Base-by-base conservation (phyloP, 2,329 filamentous ascomycete species). In the Colletotrichum lini region DNA sequence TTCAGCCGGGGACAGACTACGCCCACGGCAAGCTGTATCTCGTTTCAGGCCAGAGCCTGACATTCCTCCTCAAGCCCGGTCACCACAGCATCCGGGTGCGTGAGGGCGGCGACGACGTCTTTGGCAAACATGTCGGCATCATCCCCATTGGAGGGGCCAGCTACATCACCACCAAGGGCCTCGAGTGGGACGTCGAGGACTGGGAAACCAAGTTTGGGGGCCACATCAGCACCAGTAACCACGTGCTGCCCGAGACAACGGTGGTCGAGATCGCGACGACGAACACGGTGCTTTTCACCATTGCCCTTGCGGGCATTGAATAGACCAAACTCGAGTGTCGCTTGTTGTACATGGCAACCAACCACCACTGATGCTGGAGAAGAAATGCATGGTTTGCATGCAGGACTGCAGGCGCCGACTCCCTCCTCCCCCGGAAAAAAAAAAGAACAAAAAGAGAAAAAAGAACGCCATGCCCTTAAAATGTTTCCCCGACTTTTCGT, bases 101-200 rank as follows among this genome's bases (percentile, higher is more conserved):
- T 9, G 84, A 86, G 42, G 80, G 79, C n/a, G 77, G 70, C 68
- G 78, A 86, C 18, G 83, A 84, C 60, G 81, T 88, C 2, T 93
- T 98, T 76, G 93, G 89, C 8, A 92, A 93, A 79, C 91, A 97
- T 78, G 88, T 97, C 40, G 96, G 96, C 12, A 93, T 99, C 73
- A 85, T 99, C 49, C 96, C 96, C 0, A 83, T 98, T 26, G 92
- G 91, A 67, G 93, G 92, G n/a, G 89, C 91, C 3, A 92, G 93
- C 57, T 81, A 87, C n/a, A 94, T 99, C 76, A 92, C 90, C 9
- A 97, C 94, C 0, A 83, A 85, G 16, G 96, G 96, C 0, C 84
- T 98, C 23, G 92, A 97, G 79, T 99, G 96, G 96, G 95, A 99
- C 81, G 93, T 99, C 1, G 79, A 86, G 70, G 85, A 94, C 72